Percentiles rank a stretch among this genome's conserved stretches.
phyloP scores from a whole-genome alignment of 106 monocot genomes.

The Dendrobium chrysotoxum region DNA sequence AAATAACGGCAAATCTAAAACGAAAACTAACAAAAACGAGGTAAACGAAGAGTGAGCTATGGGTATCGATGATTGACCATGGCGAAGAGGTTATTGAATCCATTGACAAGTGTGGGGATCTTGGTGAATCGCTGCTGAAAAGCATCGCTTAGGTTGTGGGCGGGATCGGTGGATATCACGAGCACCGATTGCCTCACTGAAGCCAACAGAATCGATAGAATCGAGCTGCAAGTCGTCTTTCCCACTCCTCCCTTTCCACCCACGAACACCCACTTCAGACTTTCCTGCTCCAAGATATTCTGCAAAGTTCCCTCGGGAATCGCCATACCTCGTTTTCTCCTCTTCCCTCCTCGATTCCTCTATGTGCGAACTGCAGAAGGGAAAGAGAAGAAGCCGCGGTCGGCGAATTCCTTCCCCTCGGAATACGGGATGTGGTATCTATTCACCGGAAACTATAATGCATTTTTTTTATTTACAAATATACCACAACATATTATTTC shows the following conservation, averaged over 20 bases:
- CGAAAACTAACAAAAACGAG: background rate
- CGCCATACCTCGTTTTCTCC: constrained; percentile 14
- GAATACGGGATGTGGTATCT: background rate
- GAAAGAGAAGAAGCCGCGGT: background rate
- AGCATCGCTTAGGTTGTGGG: constrained; percentile 96
- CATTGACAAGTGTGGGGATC: constrained; percentile 88
- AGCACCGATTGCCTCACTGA: constrained; percentile 76
- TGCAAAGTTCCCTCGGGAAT: constrained; percentile 59
- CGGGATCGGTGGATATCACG: constrained; percentile 96
- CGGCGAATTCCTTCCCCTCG: background rate
- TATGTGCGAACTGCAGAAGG: background rate
- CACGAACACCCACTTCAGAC: constrained; percentile 95
- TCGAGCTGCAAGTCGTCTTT: constrained; percentile 94
- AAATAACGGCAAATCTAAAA: background rate
- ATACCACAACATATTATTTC: no score
- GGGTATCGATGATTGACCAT: constrained; percentile 39
- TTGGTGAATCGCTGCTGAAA: constrained; percentile 98
- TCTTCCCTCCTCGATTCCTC: background rate
- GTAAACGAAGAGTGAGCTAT: background rate
- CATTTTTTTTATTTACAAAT: background rate
- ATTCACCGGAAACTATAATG: background rate
- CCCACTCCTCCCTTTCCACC: constrained; percentile 97
- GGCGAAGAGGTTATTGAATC: constrained; percentile 90
- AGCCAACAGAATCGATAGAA: constrained; percentile 73
- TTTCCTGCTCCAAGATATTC: constrained; percentile 81